Percentiles rank a stretch among this genome's conserved stretches.
phyloP scores from a whole-genome alignment of 306 rosid genomes.

The Sechiopsis laciniata region DNA sequence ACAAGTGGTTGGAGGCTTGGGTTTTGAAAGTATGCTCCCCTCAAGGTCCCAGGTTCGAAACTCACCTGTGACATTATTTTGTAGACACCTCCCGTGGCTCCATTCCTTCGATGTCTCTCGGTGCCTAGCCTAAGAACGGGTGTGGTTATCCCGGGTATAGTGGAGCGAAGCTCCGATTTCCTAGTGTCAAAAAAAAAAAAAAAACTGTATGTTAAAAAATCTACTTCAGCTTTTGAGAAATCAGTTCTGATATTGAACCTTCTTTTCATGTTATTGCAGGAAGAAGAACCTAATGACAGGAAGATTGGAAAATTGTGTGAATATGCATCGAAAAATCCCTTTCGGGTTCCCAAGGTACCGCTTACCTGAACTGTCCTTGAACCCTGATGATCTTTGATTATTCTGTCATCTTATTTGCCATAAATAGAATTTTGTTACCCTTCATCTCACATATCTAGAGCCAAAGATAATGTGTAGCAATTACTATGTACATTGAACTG shows the following conservation, averaged over 20 bases:
- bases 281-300: slow-evolving; percentile 75
- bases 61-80: no score
- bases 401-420: not conserved
- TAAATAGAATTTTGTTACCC: not conserved
- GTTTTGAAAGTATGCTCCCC: no score
- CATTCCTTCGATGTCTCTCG: no score
- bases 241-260: slow-evolving; percentile 19
- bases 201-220: not conserved
- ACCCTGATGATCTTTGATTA: not conserved
- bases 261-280: slow-evolving; percentile 35
- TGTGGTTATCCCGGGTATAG: no score
- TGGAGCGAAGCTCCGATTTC: no score
- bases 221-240: not conserved
- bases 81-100: no score
- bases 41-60: no score
- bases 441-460: not conserved
- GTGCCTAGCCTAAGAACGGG: no score
- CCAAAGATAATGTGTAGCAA: slow-evolving; percentile 1
- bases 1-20: no score
- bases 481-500: not conserved
- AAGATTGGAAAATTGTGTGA: slow-evolving; percentile 72
- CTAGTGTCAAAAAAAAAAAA: not conserved
- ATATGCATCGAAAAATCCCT: slow-evolving; percentile 75
- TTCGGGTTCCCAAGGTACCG: slow-evolving; percentile 73
- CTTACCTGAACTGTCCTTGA: not conserved